Conservation (phyloP, 1,139 yeast species). For the Kurtzmaniella natalensis region DNA sequence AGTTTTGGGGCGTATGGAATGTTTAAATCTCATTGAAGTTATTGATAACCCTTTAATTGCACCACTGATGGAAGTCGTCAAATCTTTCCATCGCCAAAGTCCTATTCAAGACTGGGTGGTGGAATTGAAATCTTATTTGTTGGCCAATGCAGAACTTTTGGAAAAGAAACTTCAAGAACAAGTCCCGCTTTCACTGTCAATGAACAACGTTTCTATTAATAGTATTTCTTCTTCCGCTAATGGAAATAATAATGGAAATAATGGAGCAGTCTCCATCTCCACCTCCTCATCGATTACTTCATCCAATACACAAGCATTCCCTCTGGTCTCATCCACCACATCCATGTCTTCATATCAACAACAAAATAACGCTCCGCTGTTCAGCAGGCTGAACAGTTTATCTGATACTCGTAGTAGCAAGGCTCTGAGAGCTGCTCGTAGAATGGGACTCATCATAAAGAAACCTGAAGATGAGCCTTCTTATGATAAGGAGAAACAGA, state of each 20-base stretch:
- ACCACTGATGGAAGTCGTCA: slow-evolving; percentile 42
- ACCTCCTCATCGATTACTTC: slow-evolving; percentile 7
- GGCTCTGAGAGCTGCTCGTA: slow-evolving; percentile 54
- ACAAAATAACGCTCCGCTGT: slow-evolving; percentile 12
- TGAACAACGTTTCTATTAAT: slow-evolving; percentile 8
- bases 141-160: slow-evolving; percentile 24
- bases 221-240: slow-evolving; percentile 5
- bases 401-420: slow-evolving; percentile 52
- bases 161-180: slow-evolving; percentile 22
- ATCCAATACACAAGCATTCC: slow-evolving; percentile 8
- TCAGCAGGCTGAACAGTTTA: slow-evolving; percentile 47
- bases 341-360: slow-evolving; percentile 10
- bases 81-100: slow-evolving; percentile 30
- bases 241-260: too few relatives aligned
- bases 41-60: slow-evolving; percentile 61
- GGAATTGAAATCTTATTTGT: slow-evolving; percentile 42
- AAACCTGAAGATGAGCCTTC: slow-evolving; percentile 26
- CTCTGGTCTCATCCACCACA: slow-evolving; percentile 9
- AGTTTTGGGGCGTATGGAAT: slow-evolving; percentile 46
- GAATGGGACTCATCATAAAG: slow-evolving; percentile 67
- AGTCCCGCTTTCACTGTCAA: slow-evolving; percentile 3
- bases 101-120: slow-evolving; percentile 53
- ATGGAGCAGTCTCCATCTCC: too few relatives aligned
- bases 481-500: slow-evolving; percentile 4
- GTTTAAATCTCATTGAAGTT: slow-evolving; percentile 60